Evolutionary conservation across 192 early-diverging fungal species (phyloP).

Genomic region (Cladochytrium replicatum): DNA sequence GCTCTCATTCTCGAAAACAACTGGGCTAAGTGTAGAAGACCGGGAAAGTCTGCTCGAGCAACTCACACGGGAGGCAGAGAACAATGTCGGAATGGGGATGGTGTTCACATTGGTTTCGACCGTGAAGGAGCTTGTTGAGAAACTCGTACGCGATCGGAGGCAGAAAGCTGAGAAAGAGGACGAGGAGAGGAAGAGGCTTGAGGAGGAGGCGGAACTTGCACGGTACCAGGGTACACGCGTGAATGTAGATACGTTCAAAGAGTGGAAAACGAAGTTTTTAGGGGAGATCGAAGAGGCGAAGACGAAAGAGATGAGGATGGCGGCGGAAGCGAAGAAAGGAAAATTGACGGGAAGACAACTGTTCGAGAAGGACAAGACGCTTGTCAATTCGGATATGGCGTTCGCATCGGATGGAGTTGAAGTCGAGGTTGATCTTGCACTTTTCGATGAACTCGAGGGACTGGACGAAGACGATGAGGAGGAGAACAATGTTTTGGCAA

Average conservation of each 20-base stretch:
- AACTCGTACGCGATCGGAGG: constrained; percentile 45
- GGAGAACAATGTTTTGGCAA: constrained; percentile 39
- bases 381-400: constrained; percentile 72
- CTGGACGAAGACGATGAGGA: constrained; percentile 48
- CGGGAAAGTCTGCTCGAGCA: constrained; percentile 20
- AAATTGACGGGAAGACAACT: constrained; percentile 64
- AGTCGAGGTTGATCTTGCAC: constrained; percentile 57
- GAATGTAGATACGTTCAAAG: constrained; percentile 62
- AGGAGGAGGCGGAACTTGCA: constrained; percentile 58
- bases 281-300: constrained; percentile 42
- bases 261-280: constrained; percentile 75
- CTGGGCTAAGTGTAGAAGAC: constrained; percentile 29
- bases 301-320: constrained; percentile 8
- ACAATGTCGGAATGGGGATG: constrained; percentile 86
- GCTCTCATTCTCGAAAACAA: constrained; percentile 13
- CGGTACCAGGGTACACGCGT: constrained; percentile 77
- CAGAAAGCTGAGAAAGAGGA: constrained; percentile 30
- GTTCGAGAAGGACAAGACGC: constrained; percentile 81
- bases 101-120: constrained; percentile 70
- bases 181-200: constrained; percentile 44
- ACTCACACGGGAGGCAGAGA: constrained; percentile 34
- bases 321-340: constrained; percentile 24
- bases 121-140: constrained; percentile 63
- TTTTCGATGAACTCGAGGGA: constrained; percentile 32
- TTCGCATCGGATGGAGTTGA: constrained; percentile 74